Evolutionary conservation across 805 yeast species (phyloP), one percentile per base, ranked within the genome.

Genomic region (Cyberlindnera xylosilytica): DNA sequence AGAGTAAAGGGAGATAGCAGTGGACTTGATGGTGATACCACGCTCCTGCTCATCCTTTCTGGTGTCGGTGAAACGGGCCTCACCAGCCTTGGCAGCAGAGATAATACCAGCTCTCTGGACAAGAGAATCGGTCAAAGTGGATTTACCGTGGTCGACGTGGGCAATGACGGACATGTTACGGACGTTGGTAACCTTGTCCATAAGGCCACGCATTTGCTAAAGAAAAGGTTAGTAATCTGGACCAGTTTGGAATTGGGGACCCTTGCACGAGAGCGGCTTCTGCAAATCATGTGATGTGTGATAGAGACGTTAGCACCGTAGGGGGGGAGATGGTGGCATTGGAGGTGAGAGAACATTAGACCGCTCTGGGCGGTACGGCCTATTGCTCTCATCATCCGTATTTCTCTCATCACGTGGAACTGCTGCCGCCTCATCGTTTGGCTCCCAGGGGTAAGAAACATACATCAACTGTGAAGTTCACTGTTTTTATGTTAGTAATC

Each of bases 81-180:
- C 98, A 84, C 99, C 99, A 55, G 99, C 99, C 79, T 88, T 88
- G 66, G 97, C 97, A 66, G 99, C 97, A 46, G 98, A 93, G 67
- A 91, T 91, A 73, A 93, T 91, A 88, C 99, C 99, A 61, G 99
- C 99, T 68, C 84, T 85, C 80, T 91, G 98, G 65, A 91, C 98
- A 70, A 91, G 85, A 57, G 99, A 93, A 77, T 91, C 99, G 74
- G 99, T 91, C 74, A 91, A 83, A 64, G 99, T 91, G 61, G 97
- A 90, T 76, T 91, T 91, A 79, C 99, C 99, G 82, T 93, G 99
- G 83, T 91, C 99, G 86, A 91, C 98, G 81, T 91, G 99, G 68
- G 99, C 99, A 84, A 93, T 93, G 75, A 91, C 99, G 76, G 98
- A 91, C 95, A 91, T 93, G 95, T 93, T 93, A 82, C 99, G 97